Evolutionary conservation across 176 grass and related monocot species (phyloP).

Genomic region (Triticum dicoccoides): DNA sequence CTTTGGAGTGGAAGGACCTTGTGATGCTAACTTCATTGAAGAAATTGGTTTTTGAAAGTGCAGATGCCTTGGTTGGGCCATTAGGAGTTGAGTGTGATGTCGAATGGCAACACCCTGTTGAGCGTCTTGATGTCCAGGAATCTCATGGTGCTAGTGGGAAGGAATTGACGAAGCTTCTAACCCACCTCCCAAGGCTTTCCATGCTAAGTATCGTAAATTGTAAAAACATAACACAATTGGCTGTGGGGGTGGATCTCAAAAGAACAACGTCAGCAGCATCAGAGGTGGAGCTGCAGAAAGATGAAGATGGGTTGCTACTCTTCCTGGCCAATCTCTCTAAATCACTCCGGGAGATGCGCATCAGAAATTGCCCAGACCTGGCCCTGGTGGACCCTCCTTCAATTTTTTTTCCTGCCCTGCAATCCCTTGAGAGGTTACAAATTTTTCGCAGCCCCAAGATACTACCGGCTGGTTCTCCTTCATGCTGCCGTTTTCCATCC

Average conservation of each 20-base stretch:
- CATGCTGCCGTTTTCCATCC: background rate
- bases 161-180: too few species aligned
- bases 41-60: background rate
- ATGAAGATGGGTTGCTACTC: background rate
- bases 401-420: background rate
- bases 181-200: too few species aligned
- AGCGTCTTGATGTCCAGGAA: too few species aligned
- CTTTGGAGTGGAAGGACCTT: background rate
- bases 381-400: too few species aligned
- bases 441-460: background rate
- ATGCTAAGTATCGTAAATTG: too few species aligned
- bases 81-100: too few species aligned
- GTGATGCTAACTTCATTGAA: background rate
- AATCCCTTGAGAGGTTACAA: background rate
- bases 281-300: too few species aligned
- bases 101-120: too few species aligned
- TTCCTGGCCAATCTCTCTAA: background rate
- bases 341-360: background rate
- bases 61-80: background rate
- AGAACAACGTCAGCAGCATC: background rate
- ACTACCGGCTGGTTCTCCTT: background rate
- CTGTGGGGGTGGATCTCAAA: background rate
- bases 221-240: too few species aligned
- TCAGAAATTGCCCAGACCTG: accelerated
- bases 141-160: too few species aligned